Base-by-base conservation (phyloP, 345 rosid genomes). In the Barbarea vulgaris region DNA sequence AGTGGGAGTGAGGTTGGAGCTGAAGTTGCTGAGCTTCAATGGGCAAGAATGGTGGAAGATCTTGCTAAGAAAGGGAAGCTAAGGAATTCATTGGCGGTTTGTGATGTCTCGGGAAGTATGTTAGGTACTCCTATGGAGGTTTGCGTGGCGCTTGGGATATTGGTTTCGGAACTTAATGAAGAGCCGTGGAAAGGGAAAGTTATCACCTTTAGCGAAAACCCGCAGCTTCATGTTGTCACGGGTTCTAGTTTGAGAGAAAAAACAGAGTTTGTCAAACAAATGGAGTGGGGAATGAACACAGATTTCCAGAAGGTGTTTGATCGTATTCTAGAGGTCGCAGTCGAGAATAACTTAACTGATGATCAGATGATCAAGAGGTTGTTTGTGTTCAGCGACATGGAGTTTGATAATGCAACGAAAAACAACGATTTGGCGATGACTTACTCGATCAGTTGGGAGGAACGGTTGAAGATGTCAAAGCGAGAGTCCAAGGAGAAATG, bases 351-450 rank as follows among this genome's bases (percentile, higher is more conserved):
- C 2, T 59, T 83, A 64, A 80, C 69, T 19, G 69, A 80, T 3
- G 89, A 87, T 14, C 72, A 85, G 62, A 89, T 87, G 91, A 81
- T 89, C 14, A 84, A 85, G 75, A 72, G 83, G 77, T 54, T 85
- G 55, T 83, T 91, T 60, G 89, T 89, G 70, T 89, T 89, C 58
- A 89, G 90, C 42, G 93, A 85, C 48, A 87, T 86, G 95, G 90
- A 84, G 21, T 87, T 87, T 13, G 83, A 86, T 64, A 0, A 36
- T 42, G 85, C 86, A 7, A 77, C 76, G 0, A n/a, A 25, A 7
- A 8, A 1, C 27, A 15, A 9, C 12, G 30, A 4, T n/a, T n/a
- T n/a, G n/a, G n/a, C n/a, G n/a, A n/a, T n/a, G n/a, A n/a, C n/a
- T 27, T 63, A 13, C 50, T n/a, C n/a, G 6, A 0, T 41, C 2